Evolutionary conservation across 2,329 filamentous ascomycete species (phyloP), one percentile per base, ranked within the genome.

Genomic region (Pseudogymnoascus sp.): DNA sequence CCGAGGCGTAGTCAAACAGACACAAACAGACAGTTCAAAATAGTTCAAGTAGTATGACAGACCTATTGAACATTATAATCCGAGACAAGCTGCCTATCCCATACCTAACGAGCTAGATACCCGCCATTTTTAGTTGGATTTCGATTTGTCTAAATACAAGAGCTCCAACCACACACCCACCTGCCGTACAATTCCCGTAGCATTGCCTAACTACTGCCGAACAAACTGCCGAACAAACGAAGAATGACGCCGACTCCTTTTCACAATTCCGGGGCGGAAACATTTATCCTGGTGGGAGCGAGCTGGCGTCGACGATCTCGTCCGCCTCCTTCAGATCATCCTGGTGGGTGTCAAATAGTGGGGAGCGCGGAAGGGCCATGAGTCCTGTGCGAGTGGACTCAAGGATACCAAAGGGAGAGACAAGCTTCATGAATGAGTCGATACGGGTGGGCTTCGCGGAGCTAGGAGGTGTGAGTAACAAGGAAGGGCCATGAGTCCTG

Each of bases 401-500:
- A 60, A 99, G 83, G 69, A 99, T 96, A 72, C 94, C 94, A 74
- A 97, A 99, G 11, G 93, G 93, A 63, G 86, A 83, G 72, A 99
- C 87, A 66, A 99, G 83, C 80, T 97, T 99, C 78, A 99, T 88
- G 81, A 97, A 99, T 1, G 92, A 96, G 77, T 99, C 92, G 73
- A 99, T 96, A 77, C 94, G 88, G 65, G 82, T 85, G 37, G 91
- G 92, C 78, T 99, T 99, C 64, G 94, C 94, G 61, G 92, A 96
- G 6, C 89, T 92, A 69, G 60, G 31, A 16, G 21, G 61, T 61
- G 67, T 76, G 39, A 74, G 70, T n/a, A n/a, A n/a, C n/a, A n/a
- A n/a, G 94, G 94, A 68, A 99, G 82, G 58, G 94, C 94, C 93
- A 97, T 99, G 64, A 99, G 83, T 75, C 94, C 94, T 63, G 94